Percentiles rank a stretch among this genome's conserved stretches.
Evolutionary conservation across 345 rosid genomes (phyloP).

Genomic region (Pugionium cornutum): DNA sequence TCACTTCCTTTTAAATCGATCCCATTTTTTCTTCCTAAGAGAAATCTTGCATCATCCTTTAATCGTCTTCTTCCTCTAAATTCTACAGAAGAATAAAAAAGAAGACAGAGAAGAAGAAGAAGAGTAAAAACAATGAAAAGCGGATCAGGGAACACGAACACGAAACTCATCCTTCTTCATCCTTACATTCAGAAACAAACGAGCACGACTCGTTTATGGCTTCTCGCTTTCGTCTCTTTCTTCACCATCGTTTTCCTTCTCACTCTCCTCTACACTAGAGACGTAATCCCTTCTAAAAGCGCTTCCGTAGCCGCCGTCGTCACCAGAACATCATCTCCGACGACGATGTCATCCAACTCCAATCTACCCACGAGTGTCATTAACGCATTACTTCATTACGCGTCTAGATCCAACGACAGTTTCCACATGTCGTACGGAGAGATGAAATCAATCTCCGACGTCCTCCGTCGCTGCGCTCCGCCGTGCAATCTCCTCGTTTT

Average conservation of each 20-base stretch:
- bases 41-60: constrained; percentile 28
- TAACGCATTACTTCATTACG: constrained; percentile 87
- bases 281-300: constrained; percentile 42
- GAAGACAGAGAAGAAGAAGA: neutral
- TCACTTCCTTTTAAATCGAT: constrained; percentile 29
- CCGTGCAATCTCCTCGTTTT: constrained; percentile 91
- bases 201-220: constrained; percentile 76
- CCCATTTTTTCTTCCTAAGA: constrained; percentile 3
- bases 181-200: constrained; percentile 95
- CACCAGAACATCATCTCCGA: too few relatives aligned
- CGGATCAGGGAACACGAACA: constrained; percentile 57
- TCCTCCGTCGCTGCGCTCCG: constrained; percentile 69
- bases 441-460: constrained; percentile 79
- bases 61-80: constrained; percentile 34
- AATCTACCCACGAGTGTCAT: constrained; percentile 56
- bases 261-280: constrained; percentile 78
- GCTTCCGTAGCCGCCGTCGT: constrained; percentile 12
- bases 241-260: constrained; percentile 81
- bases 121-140: constrained; percentile 52
- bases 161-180: constrained; percentile 89
- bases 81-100: too few relatives aligned
- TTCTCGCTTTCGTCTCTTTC: constrained; percentile 76
- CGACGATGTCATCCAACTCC: constrained; percentile 32
- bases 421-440: constrained; percentile 77
- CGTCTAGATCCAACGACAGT: constrained; percentile 70